Base-by-base conservation (phyloP, 2,329 filamentous ascomycete species). In the Colletotrichum sublineola region DNA sequence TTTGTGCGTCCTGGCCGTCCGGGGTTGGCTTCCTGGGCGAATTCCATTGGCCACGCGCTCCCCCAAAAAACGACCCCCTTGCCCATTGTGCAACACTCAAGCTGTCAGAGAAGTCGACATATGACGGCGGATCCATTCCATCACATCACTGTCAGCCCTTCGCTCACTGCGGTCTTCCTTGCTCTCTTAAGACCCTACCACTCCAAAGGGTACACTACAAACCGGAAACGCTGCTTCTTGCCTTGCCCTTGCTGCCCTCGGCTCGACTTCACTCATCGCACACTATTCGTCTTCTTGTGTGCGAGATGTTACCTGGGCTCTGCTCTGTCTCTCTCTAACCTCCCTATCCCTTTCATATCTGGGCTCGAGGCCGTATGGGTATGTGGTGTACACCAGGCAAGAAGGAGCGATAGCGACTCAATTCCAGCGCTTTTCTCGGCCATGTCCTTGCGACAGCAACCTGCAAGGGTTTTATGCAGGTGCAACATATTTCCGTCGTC, bases 71-170 rank as follows among this genome's bases (percentile, higher is more conserved):
- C 57, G 40, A 63, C 36, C 36, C 53, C 70, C 70, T 66, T 50
- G 58, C 7, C 55, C 15, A 42, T 61, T 53, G 38, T 71, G 67
- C 67, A 67, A 73, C 67, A 73, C 62, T 57, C 36, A 50, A 67
- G 36, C 63, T 71, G 67, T 71, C 56, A 73, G 53, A 73, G 71
- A 71, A 71, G 55, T 66, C 63, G 18, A 57, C 38, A 36, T 71
- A 40, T 46, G 70, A 66, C 11, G 60, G 60, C 44, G 53, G 65
- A 62, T 65, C 67, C 70, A 57, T 58, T 50, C 33, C 33, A 50
- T 63, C 46, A 24, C 24, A 24, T 33, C 44, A 50, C 14, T 29
- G 44, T 46, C 42, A 15, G 44, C 8, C 44, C 31, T 36, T 24
- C 48, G 14, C 11, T 38, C n/a, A 18, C 55, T 40, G 36, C 55